These are phyloP conservation scores for Medicago arabica DNA, from an alignment of 306 rosid species.

Conservation along the genomic window DNA sequence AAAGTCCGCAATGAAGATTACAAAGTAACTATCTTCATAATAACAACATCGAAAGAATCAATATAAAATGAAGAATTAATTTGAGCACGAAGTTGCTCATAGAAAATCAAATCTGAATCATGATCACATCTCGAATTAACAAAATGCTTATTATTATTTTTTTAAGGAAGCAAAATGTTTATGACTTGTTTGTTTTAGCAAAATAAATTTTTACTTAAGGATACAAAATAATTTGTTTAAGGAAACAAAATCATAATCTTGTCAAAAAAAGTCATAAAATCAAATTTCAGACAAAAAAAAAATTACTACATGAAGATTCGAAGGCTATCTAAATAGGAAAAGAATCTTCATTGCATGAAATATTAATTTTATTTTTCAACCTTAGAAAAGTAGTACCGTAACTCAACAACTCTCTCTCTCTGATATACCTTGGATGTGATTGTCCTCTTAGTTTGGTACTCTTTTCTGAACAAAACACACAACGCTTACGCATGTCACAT, in stretches of 20 bases:
- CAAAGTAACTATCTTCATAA: no score
- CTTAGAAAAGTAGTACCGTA: constrained; percentile 34
- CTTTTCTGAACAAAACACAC: neutral
- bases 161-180: no score
- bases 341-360: constrained; percentile 49
- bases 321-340: constrained; percentile 40
- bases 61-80: no score
- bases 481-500: constrained; percentile 34
- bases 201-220: neutral
- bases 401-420: constrained; percentile 27
- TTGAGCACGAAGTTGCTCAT: no score
- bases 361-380: neutral
- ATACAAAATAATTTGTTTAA: neutral
- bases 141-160: no score
- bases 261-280: neutral
- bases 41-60: no score
- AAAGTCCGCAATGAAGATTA: no score
- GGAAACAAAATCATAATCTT: neutral
- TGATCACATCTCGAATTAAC: no score
- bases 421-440: constrained; percentile 30
- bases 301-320: constrained; percentile 13
- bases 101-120: no score
- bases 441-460: constrained; percentile 8
- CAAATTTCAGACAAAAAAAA: neutral
- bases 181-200: neutral